Evolutionary conservation across 1,284 basidiomycete species (phyloP).

Genomic region (Inonotus hispidus): DNA sequence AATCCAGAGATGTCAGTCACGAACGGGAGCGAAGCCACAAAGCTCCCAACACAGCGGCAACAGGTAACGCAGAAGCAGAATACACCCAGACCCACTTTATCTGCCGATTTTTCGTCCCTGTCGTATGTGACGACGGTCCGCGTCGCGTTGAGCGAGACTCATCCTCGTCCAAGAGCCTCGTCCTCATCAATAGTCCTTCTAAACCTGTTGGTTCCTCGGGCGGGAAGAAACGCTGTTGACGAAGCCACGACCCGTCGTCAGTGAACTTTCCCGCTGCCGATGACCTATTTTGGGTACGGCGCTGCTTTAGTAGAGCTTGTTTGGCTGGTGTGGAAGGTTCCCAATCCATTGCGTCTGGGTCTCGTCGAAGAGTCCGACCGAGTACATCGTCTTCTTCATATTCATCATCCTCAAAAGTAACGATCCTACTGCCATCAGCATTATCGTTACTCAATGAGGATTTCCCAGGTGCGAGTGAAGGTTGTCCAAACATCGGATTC

Average conservation of each 20-base stretch:
- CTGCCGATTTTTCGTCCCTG: neutral
- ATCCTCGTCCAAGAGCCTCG: constrained; percentile 47
- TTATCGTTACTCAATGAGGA: constrained; percentile 20
- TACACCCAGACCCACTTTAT: constrained; percentile 35
- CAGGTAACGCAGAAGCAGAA: constrained; percentile 30
- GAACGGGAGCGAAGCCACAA: constrained; percentile 4
- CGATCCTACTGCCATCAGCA: neutral
- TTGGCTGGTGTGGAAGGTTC: constrained; percentile 38
- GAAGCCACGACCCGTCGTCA: constrained; percentile 24
- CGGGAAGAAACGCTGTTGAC: constrained; percentile 68
- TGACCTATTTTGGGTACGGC: neutral
- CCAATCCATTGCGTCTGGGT: constrained; percentile 67
- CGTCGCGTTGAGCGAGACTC: neutral
- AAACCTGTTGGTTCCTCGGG: constrained; percentile 74
- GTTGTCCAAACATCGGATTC: constrained; percentile 61
- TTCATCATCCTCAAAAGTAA: constrained; percentile 8
- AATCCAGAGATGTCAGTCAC: neutral
- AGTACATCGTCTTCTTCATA: constrained; percentile 23
- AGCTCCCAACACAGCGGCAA: constrained; percentile 16
- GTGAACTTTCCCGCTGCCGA: neutral
- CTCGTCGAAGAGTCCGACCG: constrained; percentile 19
- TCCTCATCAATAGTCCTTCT: constrained; percentile 64
- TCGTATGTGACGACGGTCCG: neutral
- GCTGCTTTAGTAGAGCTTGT: constrained; percentile 8
- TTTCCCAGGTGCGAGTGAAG: constrained; percentile 38